Base-by-base conservation (phyloP, 148 eudicot genomes). In the Pharnaceum exiguum region DNA sequence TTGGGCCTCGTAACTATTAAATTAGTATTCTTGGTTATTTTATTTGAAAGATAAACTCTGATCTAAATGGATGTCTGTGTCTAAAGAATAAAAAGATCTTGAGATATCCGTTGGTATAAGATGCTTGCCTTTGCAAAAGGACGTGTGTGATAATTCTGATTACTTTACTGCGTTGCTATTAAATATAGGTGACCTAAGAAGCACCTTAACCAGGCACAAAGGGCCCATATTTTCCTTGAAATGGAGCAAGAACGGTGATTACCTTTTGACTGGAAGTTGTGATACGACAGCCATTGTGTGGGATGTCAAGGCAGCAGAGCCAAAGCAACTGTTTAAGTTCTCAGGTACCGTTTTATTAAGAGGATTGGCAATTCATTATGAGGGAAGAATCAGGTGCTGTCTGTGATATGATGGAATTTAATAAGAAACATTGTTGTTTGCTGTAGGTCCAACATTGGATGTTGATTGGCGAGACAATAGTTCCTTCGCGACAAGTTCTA, bases 401-500 rank as follows among this genome's bases (percentile, higher is more conserved):
- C n/a, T 21, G 26, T 31, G 37, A 13, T 39, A 0, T 42, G 32
- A 25, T 43, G 43, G 36, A 26, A 44, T 52, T 5, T 11, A 59
- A 16, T 54, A 31, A 45, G n/a, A n/a, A 40, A n/a, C 24, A 21
- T 15, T 51, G 39, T 54, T 50, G 18, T 47, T 69, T 27, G 54
- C 45, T 44, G 21, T 75, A 88, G 96, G 80, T 71, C 82, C 88
- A 46, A 68, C 76, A 0, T 77, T 88, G 46, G 91, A 84, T 68
- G 84, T 80, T 72, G 96, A 88, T 69, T 88, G 96, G 96, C 71
- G 84, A 50, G 74, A 78, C 65, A 82, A 84, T 68, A 60, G 57
- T 63, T 75, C 91, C 18, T 88, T 88, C 72, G 96, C 95, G n/a
- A 75, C 96, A 60, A 63, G 90, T 50, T 88, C 96, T 26, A 78